Base-by-base conservation (phyloP, 768 basidiomycete genomes). In the Infundibulicybe gibba region DNA sequence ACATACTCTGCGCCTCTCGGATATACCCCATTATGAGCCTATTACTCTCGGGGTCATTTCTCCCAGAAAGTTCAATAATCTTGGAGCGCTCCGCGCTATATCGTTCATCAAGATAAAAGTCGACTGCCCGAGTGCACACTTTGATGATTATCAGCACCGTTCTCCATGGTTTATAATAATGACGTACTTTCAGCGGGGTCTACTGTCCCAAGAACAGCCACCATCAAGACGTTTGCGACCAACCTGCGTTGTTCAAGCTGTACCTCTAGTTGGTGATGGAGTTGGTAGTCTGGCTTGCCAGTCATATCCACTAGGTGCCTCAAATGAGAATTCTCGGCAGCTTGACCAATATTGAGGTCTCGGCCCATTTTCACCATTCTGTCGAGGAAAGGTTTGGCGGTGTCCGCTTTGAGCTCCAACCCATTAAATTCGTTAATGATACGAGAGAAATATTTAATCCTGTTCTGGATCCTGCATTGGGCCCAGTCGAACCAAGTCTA, bases 101-200 rank as follows among this genome's bases (percentile, higher is more conserved):
- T 12, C 45, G 38, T 17, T 61, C 52, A 37, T 54, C 54, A 8
- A 63, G 51, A 43, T 63, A 63, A 25, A 61, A 61, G 30, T 59
- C 52, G 12, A 63, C 54, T 11, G 57, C 62, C 10, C 56, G 60
- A 0, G 56, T 48, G 38, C 58, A 60, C 1, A 51, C 60, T 63
- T 33, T 9, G 10, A 10, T 3, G n/a, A 38, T 4, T n/a, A 37
- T 40, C 4, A 21, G 14, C 2, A 19, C 5, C 2, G 12, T 25
- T 25, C 25, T 25, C 15, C 13, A 20, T 20, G 5, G 20, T 13
- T 4, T 19, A n/a, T n/a, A 12, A 44, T 34, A 37, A 10, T 40
- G n/a, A 16, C 47, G 35, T 42, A 60, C 62, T 46, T 44, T 61
- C 49, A 5, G 62, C 51, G 41, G 52, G 58, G 21, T 60, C 52